These are phyloP conservation scores for Calocera viscosa DNA, from an alignment of 768 basidiomycete genomes.

Conservation along the genomic window DNA sequence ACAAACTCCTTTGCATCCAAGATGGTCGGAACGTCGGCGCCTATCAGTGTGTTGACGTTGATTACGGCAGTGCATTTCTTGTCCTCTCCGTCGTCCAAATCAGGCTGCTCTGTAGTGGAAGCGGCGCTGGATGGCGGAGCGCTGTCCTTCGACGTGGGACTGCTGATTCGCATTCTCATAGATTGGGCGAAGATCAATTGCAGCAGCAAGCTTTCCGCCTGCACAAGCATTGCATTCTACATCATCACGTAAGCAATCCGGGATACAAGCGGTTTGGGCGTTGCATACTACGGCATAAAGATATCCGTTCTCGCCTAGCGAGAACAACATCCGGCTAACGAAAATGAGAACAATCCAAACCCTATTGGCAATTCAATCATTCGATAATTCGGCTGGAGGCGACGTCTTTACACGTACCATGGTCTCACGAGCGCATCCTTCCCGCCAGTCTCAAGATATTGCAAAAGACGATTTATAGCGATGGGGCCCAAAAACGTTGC, in stretches of 20 bases:
- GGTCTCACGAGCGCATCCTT: conserved; percentile 10
- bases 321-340: not conserved
- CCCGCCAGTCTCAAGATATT: conserved; percentile 24
- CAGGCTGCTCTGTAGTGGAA: not conserved
- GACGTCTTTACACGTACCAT: not conserved
- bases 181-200: conserved; percentile 4
- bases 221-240: not conserved
- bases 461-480: conserved; percentile 23
- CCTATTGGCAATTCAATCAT: not conserved
- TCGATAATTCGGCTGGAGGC: not conserved
- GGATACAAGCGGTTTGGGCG: too few relatives aligned
- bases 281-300: not conserved
- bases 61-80: not conserved
- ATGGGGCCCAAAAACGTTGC: conserved; percentile 22
- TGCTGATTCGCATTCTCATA: not conserved
- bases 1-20: conserved; percentile 1
- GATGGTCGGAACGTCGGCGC: not conserved
- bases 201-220: not conserved
- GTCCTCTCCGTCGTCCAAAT: not conserved
- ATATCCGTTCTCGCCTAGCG: not conserved
- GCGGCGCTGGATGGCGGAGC: not conserved
- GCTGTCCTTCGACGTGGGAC: not conserved
- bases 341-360: not conserved
- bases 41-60: not conserved
- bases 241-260: too few relatives aligned